phyloP scores from a whole-genome alignment of 129 eudicot genomes.

The Centaurea solstitialis region DNA sequence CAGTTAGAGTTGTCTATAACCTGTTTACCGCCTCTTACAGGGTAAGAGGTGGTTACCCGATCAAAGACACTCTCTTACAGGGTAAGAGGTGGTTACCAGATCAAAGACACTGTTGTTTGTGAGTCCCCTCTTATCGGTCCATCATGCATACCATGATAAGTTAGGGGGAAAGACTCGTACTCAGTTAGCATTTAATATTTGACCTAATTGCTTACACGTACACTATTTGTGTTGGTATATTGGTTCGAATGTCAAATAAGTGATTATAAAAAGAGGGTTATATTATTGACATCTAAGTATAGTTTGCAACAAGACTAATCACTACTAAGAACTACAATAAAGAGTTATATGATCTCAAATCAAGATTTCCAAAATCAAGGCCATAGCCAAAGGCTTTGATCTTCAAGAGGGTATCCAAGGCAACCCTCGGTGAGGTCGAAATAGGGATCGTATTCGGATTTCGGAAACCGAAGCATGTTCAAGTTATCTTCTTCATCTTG shows the following conservation, averaged over 20 bases:
- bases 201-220: neutral
- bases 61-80: neutral
- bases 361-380: slow-evolving; percentile 14
- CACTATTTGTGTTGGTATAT: neutral
- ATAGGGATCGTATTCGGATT: slow-evolving; percentile 39
- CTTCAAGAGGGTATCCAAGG: slow-evolving; percentile 43
- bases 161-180: neutral
- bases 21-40: neutral
- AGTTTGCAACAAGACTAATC: slow-evolving; percentile 1
- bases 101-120: neutral
- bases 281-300: slow-evolving; percentile 12
- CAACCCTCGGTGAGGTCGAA: slow-evolving; percentile 28
- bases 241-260: neutral
- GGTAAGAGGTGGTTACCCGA: neutral
- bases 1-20: neutral
- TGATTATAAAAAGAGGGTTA: neutral
- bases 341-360: neutral
- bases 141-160: too few species aligned
- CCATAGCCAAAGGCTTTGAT: slow-evolving; percentile 58
- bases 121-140: neutral
- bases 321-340: neutral
- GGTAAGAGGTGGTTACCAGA: neutral
- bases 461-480: slow-evolving; percentile 32
- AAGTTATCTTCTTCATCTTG: slow-evolving; percentile 49
- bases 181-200: too few species aligned